These are phyloP conservation scores for Ogataea parapolymorpha DNA, from an alignment of 805 yeast species.

Conservation along the genomic window DNA sequence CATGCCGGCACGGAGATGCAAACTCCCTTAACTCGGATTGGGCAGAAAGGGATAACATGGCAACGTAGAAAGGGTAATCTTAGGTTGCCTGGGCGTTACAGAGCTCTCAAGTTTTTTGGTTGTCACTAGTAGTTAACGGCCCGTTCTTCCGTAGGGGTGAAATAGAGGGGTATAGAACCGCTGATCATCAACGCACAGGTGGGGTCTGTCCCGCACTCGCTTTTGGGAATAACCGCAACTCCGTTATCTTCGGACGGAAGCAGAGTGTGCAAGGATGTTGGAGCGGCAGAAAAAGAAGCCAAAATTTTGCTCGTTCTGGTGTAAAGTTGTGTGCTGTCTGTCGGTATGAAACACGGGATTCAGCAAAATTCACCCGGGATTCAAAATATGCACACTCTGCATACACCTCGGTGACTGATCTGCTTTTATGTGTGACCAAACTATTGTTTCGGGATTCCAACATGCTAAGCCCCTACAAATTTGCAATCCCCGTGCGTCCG, in stretches of 20 bases:
- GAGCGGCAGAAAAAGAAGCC: background rate
- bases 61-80: too few species aligned
- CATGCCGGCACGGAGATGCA: background rate
- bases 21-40: background rate
- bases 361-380: background rate
- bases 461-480: background rate
- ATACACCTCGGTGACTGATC: background rate
- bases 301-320: background rate
- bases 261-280: background rate
- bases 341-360: background rate
- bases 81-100: too few species aligned
- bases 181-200: conserved; percentile 1
- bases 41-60: too few species aligned
- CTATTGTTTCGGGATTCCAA: background rate
- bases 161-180: conserved; percentile 4
- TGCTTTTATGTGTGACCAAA: background rate
- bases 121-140: background rate
- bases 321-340: background rate
- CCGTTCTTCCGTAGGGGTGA: background rate
- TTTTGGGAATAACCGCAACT: conserved; percentile 5
- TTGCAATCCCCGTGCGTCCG: background rate
- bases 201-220: conserved; percentile 4
- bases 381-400: background rate
- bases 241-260: background rate
- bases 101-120: too few species aligned